phyloP scores from a whole-genome alignment of 2,329 filamentous ascomycete species.

The Exophiala oligosperma region DNA sequence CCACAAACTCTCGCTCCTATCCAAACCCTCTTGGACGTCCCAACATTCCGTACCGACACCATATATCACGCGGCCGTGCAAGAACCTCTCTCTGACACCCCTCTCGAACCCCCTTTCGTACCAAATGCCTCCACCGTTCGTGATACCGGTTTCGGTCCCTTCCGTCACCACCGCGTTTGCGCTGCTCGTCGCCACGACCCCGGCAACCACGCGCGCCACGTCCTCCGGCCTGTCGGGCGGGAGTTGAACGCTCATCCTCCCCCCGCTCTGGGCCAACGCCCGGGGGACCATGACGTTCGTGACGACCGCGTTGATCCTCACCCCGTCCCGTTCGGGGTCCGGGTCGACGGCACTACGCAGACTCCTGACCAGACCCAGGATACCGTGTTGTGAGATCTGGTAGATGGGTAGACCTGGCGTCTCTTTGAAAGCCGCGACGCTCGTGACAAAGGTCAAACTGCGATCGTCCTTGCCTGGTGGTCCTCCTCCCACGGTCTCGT shows the following conservation, averaged over 20 bases:
- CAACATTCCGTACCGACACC: constrained; percentile 45
- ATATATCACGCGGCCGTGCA: constrained; percentile 45
- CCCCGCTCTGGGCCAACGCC: constrained; percentile 38
- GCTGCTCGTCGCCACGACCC: constrained; percentile 18
- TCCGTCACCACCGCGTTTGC: constrained; percentile 9
- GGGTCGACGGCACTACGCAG: constrained; percentile 35
- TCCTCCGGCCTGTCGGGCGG: constrained; percentile 43
- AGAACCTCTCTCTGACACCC: constrained; percentile 17
- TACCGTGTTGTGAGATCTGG: constrained; percentile 51
- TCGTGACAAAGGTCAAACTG: constrained; percentile 47
- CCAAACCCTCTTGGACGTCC: constrained; percentile 46
- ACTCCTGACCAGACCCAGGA: constrained; percentile 51
- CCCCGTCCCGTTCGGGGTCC: constrained; percentile 28
- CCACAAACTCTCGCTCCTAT: constrained; percentile 45
- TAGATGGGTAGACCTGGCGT: constrained; percentile 51
- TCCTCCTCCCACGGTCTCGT: neutral
- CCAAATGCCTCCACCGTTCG: constrained; percentile 19
- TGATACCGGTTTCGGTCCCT: constrained; percentile 5
- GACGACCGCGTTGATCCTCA: constrained; percentile 47
- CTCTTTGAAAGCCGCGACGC: constrained; percentile 51
- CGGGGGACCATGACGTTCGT: constrained; percentile 47
- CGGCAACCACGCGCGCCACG: constrained; percentile 34
- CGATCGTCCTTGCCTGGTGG: constrained; percentile 36
- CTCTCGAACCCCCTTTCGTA: constrained; percentile 23
- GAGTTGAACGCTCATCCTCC: constrained; percentile 40